Percentiles rank a stretch among this genome's conserved stretches.
Evolutionary conservation across 305 asterid genomes (phyloP).

Genomic region (Rubia peregrina): DNA sequence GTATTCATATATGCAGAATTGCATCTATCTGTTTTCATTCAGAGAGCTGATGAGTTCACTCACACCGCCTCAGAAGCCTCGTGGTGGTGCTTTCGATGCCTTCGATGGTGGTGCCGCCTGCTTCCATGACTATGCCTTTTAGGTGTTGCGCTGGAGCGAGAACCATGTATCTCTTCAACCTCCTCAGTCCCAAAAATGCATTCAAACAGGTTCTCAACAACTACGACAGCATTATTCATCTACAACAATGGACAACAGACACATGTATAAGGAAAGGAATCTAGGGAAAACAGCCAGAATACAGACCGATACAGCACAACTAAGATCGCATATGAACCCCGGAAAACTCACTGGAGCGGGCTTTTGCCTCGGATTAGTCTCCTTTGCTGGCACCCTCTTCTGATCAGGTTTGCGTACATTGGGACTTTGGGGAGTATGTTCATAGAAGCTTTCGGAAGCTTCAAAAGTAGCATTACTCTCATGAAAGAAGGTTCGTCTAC

Average conservation of each 20-base stretch:
- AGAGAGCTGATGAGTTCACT: slow-evolving; percentile 6
- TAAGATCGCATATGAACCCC: slow-evolving; percentile 5
- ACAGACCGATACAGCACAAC: not conserved
- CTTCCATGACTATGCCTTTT: slow-evolving; percentile 30
- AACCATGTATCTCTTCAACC: slow-evolving; percentile 23
- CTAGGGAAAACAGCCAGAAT: not conserved
- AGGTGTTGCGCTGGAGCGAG: slow-evolving; percentile 19
- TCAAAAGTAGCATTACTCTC: slow-evolving; percentile 24
- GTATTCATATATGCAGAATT: not conserved
- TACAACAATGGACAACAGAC: slow-evolving; percentile 17
- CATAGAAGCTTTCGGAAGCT: slow-evolving; percentile 8
- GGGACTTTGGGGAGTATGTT: not conserved
- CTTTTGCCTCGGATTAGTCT: slow-evolving; percentile 15
- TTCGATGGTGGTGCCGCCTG: slow-evolving; percentile 41
- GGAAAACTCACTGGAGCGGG: slow-evolving; percentile 16
- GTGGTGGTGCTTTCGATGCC: slow-evolving; percentile 38
- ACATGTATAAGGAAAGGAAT: slow-evolving; percentile 7
- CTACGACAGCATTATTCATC: slow-evolving; percentile 29
- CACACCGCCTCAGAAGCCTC: slow-evolving; percentile 22
- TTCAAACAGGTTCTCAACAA: slow-evolving; percentile 43
- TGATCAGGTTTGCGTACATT: slow-evolving; percentile 20
- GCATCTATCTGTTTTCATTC: not conserved
- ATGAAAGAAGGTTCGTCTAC: slow-evolving; percentile 33
- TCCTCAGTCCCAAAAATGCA: slow-evolving; percentile 42
- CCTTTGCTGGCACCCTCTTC: slow-evolving; percentile 23